Conservation (phyloP, 179 eudicot genomes). For the Patellifolia procumbens region DNA sequence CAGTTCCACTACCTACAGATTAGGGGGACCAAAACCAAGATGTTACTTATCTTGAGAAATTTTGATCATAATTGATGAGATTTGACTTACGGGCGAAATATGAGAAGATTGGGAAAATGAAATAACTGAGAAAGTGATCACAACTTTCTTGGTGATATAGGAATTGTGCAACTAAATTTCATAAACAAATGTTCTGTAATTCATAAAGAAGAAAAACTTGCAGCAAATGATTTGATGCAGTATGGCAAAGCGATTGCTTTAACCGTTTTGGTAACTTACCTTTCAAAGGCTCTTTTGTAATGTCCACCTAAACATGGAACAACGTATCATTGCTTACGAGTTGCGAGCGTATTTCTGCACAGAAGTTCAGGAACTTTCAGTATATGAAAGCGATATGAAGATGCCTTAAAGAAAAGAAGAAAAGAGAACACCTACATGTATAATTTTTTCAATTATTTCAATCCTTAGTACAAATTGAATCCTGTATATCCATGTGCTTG, state of each 20-base stretch:
- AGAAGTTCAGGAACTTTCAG: constrained; percentile 21
- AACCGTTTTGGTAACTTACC: constrained; percentile 31
- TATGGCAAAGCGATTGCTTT: constrained; percentile 27
- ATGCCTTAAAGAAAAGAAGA: constrained; percentile 1
- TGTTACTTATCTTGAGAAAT: constrained; percentile 20
- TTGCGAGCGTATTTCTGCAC: constrained; percentile 22
- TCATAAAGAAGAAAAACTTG: constrained; percentile 7
- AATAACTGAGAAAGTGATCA: background rate
- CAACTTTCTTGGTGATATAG: background rate
- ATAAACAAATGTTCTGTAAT: constrained; percentile 1
- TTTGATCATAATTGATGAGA: constrained; percentile 18
- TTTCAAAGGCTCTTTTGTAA: constrained; percentile 29
- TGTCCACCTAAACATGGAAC: constrained; percentile 31
- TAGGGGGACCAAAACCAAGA: constrained; percentile 37
- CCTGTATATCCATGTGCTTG: constrained; percentile 60
- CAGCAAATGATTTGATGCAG: background rate
- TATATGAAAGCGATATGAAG: constrained; percentile 13
- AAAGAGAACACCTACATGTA: constrained; percentile 27
- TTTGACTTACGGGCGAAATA: constrained; percentile 20
- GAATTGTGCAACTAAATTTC: constrained; percentile 6
- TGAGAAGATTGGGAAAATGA: background rate
- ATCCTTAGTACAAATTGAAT: constrained; percentile 55
- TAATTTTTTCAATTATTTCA: background rate
- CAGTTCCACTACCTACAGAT: constrained; percentile 27
- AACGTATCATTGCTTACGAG: constrained; percentile 21